Conservation (phyloP, 306 rosid species). For the Pyrus communis region DNA sequence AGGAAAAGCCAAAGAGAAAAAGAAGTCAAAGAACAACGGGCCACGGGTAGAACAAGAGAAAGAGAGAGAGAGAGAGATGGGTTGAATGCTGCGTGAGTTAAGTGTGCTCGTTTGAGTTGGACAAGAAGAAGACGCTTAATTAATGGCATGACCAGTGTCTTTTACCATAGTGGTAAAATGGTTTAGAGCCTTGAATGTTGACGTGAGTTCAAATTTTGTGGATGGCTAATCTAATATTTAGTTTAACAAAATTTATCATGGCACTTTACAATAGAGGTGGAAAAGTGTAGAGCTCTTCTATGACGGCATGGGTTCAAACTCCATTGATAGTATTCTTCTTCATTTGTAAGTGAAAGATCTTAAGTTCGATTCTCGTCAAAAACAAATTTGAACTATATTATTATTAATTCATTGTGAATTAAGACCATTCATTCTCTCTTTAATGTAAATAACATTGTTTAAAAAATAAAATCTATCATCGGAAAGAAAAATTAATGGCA, state of each 20-base stretch:
- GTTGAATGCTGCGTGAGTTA: not conserved
- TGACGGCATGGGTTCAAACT: too few species aligned
- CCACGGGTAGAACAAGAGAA: not conserved
- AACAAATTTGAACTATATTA: too few species aligned
- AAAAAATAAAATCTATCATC: too few species aligned
- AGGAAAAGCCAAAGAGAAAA: not conserved
- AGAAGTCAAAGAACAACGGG: constrained; percentile 8
- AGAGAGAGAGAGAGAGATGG: not conserved
- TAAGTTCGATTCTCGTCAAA: too few species aligned
- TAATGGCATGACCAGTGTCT: too few species aligned
- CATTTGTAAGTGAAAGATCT: fast-evolving
- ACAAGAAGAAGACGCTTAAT: not conserved
- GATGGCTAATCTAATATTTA: too few species aligned
- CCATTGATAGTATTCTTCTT: fast-evolving
- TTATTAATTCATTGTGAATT: fast-evolving
- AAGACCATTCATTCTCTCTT: fast-evolving
- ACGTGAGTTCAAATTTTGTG: too few species aligned
- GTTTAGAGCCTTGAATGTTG: fast-evolving
- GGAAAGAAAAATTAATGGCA: not conserved
- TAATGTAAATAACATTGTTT: too few species aligned
- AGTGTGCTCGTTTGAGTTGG: not conserved
- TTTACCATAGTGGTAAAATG: fast-evolving
- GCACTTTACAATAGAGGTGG: fast-evolving
- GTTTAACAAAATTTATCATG: too few species aligned
- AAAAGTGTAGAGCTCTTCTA: too few species aligned